These are phyloP conservation scores for Dryas alaskensis DNA, from an alignment of 306 rosid species.

Conservation along the genomic window DNA sequence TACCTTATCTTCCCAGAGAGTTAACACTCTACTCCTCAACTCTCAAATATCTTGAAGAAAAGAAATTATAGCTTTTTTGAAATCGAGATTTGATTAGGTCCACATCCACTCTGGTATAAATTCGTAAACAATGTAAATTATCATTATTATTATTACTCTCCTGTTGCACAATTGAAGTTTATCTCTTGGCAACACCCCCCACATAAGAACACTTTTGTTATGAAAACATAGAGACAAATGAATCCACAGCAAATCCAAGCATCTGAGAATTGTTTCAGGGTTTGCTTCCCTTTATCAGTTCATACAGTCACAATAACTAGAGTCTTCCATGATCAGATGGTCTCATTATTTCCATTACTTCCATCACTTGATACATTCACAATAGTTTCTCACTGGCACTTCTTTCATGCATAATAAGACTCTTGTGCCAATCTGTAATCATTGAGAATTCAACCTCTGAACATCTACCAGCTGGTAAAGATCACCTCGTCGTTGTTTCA, in stretches of 20 bases:
- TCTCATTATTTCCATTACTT: constrained; percentile 3
- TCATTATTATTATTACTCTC: background rate
- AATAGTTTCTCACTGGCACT: background rate
- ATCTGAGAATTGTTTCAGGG: too few species aligned
- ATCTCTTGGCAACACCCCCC: background rate
- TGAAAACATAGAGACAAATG: background rate
- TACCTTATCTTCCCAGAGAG: background rate
- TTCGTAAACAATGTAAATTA: background rate
- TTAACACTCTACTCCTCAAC: background rate
- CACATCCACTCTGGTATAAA: background rate
- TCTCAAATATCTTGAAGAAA: too few species aligned
- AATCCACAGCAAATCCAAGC: background rate
- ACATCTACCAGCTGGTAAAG: constrained; percentile 92
- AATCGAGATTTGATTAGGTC: background rate
- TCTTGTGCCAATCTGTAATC: constrained; percentile 10
- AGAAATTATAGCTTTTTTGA: background rate
- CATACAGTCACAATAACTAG: background rate
- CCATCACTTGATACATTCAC: background rate
- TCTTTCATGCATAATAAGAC: background rate
- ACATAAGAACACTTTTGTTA: too few species aligned
- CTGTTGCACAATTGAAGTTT: background rate
- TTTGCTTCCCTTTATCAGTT: too few species aligned
- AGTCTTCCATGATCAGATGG: background rate
- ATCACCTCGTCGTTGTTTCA: constrained; percentile 89
- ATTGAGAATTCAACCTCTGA: constrained; percentile 65